These are phyloP conservation scores for Rhodotorula toruloides DNA, from an alignment of 768 basidiomycete genomes.

Conservation along the genomic window DNA sequence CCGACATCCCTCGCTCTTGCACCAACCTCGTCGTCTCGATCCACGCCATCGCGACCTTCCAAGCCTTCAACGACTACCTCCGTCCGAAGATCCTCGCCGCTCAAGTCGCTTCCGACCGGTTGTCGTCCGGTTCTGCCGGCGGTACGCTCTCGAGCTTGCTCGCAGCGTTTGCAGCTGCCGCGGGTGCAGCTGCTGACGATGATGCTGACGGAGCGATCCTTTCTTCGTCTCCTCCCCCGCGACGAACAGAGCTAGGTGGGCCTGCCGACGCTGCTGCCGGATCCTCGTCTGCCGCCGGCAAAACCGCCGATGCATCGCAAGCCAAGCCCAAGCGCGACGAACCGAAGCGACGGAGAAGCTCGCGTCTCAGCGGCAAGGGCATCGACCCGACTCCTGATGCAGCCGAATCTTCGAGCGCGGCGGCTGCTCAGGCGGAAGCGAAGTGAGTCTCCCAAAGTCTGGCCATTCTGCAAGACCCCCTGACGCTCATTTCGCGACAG, in stretches of 20 bases:
- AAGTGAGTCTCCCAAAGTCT: slow-evolving; percentile 1
- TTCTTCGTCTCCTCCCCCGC: neutral
- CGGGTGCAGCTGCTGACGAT: slow-evolving; percentile 49
- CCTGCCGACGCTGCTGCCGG: neutral
- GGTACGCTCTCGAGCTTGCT: slow-evolving; percentile 76
- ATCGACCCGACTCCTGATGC: neutral
- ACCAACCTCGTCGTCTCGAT: slow-evolving; percentile 88
- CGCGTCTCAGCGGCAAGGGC: slow-evolving; percentile 36
- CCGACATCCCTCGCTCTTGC: slow-evolving; percentile 74
- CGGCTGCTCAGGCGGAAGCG: neutral
- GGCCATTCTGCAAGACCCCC: no score
- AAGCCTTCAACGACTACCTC: slow-evolving; percentile 91
- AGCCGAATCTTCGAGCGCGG: neutral
- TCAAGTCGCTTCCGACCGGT: slow-evolving; percentile 38
- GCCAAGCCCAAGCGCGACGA: neutral
- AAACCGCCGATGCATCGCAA: no score
- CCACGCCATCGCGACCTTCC: slow-evolving; percentile 96
- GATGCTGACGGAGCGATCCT: slow-evolving; percentile 2
- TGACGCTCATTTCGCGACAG: neutral
- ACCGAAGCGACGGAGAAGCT: slow-evolving; percentile 26
- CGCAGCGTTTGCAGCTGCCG: slow-evolving; percentile 71
- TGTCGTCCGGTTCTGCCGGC: slow-evolving; percentile 16
- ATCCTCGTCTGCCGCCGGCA: neutral
- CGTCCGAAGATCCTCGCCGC: slow-evolving; percentile 76
- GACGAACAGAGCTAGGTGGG: neutral